phyloP scores from a whole-genome alignment of 495 filamentous ascomycete genomes.

The Hypoxylon rickii region DNA sequence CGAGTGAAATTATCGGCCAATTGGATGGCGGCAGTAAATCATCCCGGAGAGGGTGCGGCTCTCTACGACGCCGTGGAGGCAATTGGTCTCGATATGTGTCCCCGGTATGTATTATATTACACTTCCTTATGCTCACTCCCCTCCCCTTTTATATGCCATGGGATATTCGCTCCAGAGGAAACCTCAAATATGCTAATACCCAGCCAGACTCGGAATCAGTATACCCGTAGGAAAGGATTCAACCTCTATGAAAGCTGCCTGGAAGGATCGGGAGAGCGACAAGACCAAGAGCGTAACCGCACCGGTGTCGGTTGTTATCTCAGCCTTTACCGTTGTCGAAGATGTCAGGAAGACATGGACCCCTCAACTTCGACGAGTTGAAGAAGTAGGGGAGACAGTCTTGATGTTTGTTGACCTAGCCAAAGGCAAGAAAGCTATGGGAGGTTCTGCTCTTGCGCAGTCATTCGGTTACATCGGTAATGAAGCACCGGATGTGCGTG shows the following conservation, averaged over 20 bases:
- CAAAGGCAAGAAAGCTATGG: conserved; percentile 73
- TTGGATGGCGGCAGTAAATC: conserved; percentile 97
- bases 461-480: conserved; percentile 86
- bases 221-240: conserved; percentile 98
- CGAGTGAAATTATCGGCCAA: conserved; percentile 90
- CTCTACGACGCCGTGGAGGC: conserved; percentile 95
- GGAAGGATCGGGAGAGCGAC: conserved; percentile 74
- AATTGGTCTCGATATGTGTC: conserved; percentile 80
- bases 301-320: conserved; percentile 86
- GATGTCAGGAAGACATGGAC: conserved; percentile 90
- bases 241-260: conserved; percentile 98
- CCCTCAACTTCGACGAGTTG: conserved; percentile 76
- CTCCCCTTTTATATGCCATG: no score
- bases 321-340: conserved; percentile 83
- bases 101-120: conserved; percentile 67
- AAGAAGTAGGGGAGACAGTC: conserved; percentile 88
- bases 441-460: conserved; percentile 91
- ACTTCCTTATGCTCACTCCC: background rate
- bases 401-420: conserved; percentile 92
- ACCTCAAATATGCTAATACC: conserved; percentile 10
- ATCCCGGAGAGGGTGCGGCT: conserved; percentile 90
- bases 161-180: background rate
- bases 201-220: conserved; percentile 71
- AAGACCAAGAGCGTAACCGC: conserved; percentile 83
- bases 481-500: conserved; percentile 81